phyloP scores from a whole-genome alignment of 352 stramenopile species.

The Blastocystis sp. region DNA sequence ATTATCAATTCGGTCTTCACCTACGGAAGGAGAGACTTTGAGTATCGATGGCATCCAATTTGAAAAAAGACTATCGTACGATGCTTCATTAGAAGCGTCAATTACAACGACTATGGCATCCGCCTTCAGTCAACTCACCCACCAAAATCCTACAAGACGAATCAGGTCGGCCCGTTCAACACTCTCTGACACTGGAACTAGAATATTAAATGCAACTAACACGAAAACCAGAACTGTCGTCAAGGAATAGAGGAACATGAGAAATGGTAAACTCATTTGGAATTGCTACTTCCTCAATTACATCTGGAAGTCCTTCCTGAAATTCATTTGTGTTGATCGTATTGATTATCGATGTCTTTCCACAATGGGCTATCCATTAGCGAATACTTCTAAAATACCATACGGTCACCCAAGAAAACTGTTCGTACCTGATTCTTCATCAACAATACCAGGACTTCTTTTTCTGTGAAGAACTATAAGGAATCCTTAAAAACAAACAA shows the following conservation, averaged over 20 bases:
- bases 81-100: background rate
- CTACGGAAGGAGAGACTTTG: background rate
- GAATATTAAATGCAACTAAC: background rate
- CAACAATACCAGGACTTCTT: background rate
- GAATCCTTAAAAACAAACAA: background rate
- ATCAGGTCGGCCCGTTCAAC: background rate
- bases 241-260: constrained; percentile 9
- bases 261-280: background rate
- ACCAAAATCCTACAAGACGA: background rate
- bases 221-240: background rate
- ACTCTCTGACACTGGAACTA: background rate
- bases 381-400: background rate
- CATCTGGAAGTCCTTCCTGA: constrained; percentile 2
- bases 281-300: constrained; percentile 18
- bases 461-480: background rate
- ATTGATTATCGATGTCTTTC: constrained; percentile 55
- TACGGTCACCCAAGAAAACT: constrained; percentile 47
- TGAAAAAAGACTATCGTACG: background rate
- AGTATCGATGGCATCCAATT: constrained; percentile 36
- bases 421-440: constrained; percentile 11
- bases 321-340: constrained; percentile 9
- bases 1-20: background rate
- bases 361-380: constrained; percentile 1
- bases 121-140: background rate
- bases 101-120: constrained; percentile 33